Percentiles rank a stretch among this genome's conserved stretches.
Conservation (phyloP, 306 rosid species). For the Hippophae tibetana region DNA sequence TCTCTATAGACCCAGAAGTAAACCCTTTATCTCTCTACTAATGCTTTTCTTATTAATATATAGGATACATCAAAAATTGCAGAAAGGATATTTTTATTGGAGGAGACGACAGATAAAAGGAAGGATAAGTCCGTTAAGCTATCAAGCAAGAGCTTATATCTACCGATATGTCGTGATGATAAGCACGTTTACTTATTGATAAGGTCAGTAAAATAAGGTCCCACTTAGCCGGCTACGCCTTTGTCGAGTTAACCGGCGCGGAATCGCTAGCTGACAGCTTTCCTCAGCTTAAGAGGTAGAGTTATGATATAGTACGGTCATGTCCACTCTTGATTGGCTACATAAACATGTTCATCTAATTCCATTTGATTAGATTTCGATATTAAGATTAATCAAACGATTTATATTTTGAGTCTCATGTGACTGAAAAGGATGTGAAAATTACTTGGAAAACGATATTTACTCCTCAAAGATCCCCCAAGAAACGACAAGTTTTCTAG, state of each 20-base stretch:
- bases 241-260: slow-evolving; percentile 71
- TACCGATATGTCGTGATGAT: background rate
- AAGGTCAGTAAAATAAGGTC: slow-evolving; percentile 28
- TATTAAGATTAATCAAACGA: slow-evolving; percentile 2
- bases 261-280: slow-evolving; percentile 80
- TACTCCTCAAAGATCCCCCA: slow-evolving; percentile 38
- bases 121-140: fast-evolving
- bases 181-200: fast-evolving
- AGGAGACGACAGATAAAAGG: slow-evolving; percentile 40
- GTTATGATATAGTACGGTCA: background rate
- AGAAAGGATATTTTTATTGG: slow-evolving; percentile 54
- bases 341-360: background rate
- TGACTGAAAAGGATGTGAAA: slow-evolving; percentile 18
- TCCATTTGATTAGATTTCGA: background rate
- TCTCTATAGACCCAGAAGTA: slow-evolving; percentile 43
- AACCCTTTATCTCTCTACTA: slow-evolving; percentile 26
- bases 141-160: slow-evolving; percentile 6
- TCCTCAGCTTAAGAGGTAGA: slow-evolving; percentile 30
- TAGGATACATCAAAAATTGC: slow-evolving; percentile 47
- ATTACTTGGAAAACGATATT: slow-evolving; percentile 31
- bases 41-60: slow-evolving; percentile 5
- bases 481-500: slow-evolving; percentile 53
- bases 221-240: slow-evolving; percentile 71
- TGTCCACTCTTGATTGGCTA: background rate
- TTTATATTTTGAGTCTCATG: too few relatives aligned